These are phyloP conservation scores for Aureobasidium sp. DNA, from an alignment of 2,329 filamentous ascomycete species.

Conservation along the genomic window DNA sequence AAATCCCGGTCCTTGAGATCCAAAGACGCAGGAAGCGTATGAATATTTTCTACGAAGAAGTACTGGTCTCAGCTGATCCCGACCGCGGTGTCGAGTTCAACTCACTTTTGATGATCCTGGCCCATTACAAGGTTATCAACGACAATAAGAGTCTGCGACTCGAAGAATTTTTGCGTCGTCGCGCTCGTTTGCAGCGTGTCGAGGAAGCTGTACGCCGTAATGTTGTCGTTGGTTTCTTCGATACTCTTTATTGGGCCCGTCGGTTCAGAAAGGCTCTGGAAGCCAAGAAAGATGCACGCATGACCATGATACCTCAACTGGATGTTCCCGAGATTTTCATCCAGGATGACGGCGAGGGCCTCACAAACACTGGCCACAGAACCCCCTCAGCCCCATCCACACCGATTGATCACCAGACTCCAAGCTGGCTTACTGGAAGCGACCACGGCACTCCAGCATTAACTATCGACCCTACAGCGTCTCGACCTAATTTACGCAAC, in stretches of 20 bases:
- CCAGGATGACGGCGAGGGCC: constrained; percentile 60
- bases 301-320: constrained; percentile 64
- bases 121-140: constrained; percentile 97
- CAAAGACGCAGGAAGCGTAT: constrained; percentile 69
- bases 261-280: constrained; percentile 72
- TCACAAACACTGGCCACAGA: constrained; percentile 1
- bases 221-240: constrained; percentile 89
- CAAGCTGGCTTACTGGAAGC: constrained; percentile 28
- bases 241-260: constrained; percentile 83
- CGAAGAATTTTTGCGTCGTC: constrained; percentile 87
- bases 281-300: constrained; percentile 61
- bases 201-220: constrained; percentile 90
- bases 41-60: constrained; percentile 95
- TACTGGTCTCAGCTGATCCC: constrained; percentile 85
- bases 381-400: constrained; percentile 24
- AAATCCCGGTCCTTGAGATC: constrained; percentile 69
- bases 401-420: constrained; percentile 24
- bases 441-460: constrained; percentile 22
- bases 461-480: constrained; percentile 16
- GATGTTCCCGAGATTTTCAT: constrained; percentile 80
- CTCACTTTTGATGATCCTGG: constrained; percentile 85
- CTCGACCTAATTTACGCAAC: background rate
- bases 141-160: constrained; percentile 86
- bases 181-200: constrained; percentile 83
- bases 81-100: constrained; percentile 89